A percentile compares a stretch with the other conserved stretches of the same genome.
phyloP scores from a whole-genome alignment of 1,139 yeast genomes.

The Hyphopichia fennica region DNA sequence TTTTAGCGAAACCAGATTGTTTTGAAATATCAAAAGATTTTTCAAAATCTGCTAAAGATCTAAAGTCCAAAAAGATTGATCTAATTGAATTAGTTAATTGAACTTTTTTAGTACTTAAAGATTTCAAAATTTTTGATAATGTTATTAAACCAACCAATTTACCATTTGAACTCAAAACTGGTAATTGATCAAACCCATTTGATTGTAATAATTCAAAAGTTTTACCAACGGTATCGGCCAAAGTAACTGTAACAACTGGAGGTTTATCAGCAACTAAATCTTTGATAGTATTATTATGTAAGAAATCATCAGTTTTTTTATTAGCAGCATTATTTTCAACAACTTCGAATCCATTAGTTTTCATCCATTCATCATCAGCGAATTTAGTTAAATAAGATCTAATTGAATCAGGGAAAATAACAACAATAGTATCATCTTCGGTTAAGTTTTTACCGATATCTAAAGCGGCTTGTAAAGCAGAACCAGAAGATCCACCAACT shows the following conservation, averaged over 20 bases:
- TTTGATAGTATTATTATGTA: slow-evolving; percentile 50
- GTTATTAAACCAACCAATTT: slow-evolving; percentile 78
- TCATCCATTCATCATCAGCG: slow-evolving; percentile 93
- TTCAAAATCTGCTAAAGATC: slow-evolving; percentile 68
- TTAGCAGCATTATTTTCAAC: slow-evolving; percentile 48
- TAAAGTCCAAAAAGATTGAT: slow-evolving; percentile 70
- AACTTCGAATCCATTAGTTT: slow-evolving; percentile 65
- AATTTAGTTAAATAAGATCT: slow-evolving; percentile 87
- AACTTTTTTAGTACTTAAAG: slow-evolving; percentile 62
- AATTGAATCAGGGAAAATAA: slow-evolving; percentile 83
- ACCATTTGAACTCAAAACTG: slow-evolving; percentile 63
- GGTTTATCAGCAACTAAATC: slow-evolving; percentile 67
- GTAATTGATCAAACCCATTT: slow-evolving; percentile 85
- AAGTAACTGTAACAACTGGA: slow-evolving; percentile 77
- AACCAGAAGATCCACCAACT: slow-evolving; percentile 88
- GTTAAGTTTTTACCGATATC: slow-evolving; percentile 67
- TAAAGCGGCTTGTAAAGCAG: slow-evolving; percentile 80
- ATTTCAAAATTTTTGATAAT: slow-evolving; percentile 69
- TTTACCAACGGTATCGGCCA: slow-evolving; percentile 59
- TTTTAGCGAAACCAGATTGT: slow-evolving; percentile 61
- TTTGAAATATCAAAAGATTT: slow-evolving; percentile 65
- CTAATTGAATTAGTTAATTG: slow-evolving; percentile 61
- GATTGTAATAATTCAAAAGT: slow-evolving; percentile 72
- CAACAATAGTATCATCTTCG: slow-evolving; percentile 76
- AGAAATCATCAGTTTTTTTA: slow-evolving; percentile 53